phyloP scores from a whole-genome alignment of 208 protist genomes.

The Crithidia brevicula region DNA sequence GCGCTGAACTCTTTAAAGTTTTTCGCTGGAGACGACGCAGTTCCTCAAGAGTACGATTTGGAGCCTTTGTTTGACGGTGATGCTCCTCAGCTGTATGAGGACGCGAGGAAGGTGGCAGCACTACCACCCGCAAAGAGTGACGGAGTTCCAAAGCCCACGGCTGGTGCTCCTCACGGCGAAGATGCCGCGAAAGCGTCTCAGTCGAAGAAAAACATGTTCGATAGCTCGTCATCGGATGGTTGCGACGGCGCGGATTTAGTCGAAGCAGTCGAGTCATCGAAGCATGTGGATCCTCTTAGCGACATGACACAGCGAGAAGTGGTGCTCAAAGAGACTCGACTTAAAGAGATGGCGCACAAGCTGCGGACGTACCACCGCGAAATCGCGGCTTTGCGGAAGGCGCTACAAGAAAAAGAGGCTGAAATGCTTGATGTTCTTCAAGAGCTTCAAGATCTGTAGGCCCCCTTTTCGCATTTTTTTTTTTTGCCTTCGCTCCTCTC shows the following conservation, averaged over 20 bases:
- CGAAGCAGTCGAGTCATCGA: not conserved
- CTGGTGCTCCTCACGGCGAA: not conserved
- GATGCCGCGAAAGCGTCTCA: not conserved
- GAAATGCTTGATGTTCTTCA: slow-evolving; percentile 52
- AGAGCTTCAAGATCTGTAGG: slow-evolving; percentile 28
- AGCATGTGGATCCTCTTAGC: slow-evolving; percentile 13
- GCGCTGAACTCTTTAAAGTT: slow-evolving; percentile 56
- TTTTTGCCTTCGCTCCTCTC: slow-evolving; percentile 5
- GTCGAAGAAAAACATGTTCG: not conserved
- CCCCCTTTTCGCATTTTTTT: not conserved
- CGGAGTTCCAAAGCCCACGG: not conserved
- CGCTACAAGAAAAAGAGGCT: slow-evolving; percentile 43
- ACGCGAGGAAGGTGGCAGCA: not conserved
- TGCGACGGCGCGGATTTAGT: not conserved
- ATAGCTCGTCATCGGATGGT: slow-evolving; percentile 6
- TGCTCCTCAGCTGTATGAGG: not conserved
- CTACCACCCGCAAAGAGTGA: not conserved
- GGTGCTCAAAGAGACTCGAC: not conserved
- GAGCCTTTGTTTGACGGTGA: slow-evolving; percentile 53
- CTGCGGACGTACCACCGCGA: slow-evolving; percentile 24
- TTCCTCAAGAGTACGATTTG: slow-evolving; percentile 51
- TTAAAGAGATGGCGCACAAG: slow-evolving; percentile 17
- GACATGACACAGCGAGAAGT: slow-evolving; percentile 20
- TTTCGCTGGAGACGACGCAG: slow-evolving; percentile 50
- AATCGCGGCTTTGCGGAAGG: slow-evolving; percentile 32